These are phyloP conservation scores for Fusarium tuaranense DNA, from an alignment of 2,329 filamentous ascomycete genomes.

Conservation along the genomic window DNA sequence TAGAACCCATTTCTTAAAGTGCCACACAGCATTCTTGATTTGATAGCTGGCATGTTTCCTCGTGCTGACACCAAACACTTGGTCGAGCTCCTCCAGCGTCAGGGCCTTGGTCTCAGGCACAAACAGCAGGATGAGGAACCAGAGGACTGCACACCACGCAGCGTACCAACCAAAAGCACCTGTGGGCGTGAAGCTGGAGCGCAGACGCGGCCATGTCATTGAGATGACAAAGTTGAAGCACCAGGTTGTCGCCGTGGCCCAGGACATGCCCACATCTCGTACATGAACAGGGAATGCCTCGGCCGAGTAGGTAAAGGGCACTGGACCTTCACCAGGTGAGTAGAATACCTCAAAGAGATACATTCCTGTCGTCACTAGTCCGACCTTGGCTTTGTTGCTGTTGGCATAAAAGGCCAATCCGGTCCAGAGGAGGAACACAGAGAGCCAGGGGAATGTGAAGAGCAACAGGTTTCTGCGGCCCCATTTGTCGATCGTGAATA, in stretches of 20 bases:
- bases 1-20: slow-evolving; percentile 42
- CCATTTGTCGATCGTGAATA: slow-evolving; percentile 1
- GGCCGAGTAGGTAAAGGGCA: not conserved
- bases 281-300: slow-evolving; percentile 1
- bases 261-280: slow-evolving; percentile 4
- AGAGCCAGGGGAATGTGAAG: not conserved
- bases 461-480: not conserved
- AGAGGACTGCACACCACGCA: not conserved
- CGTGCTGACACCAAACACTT: slow-evolving; percentile 46
- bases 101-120: slow-evolving; percentile 3
- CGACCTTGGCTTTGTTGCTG: not conserved
- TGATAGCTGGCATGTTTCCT: slow-evolving; percentile 46
- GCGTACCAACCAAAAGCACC: not conserved
- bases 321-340: not conserved
- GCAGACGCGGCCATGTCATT: slow-evolving; percentile 1
- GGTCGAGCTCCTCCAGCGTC: slow-evolving; percentile 49
- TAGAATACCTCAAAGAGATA: slow-evolving; percentile 4
- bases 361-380: not conserved
- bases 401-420: not conserved
- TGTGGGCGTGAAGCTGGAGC: not conserved
- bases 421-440: not conserved
- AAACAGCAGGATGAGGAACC: slow-evolving; percentile 1
- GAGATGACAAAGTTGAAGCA: slow-evolving; percentile 15
- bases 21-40: slow-evolving; percentile 44
- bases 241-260: not conserved